Base-by-base conservation (phyloP, 176 grass and related monocot genomes). In the Otatea glauca region DNA sequence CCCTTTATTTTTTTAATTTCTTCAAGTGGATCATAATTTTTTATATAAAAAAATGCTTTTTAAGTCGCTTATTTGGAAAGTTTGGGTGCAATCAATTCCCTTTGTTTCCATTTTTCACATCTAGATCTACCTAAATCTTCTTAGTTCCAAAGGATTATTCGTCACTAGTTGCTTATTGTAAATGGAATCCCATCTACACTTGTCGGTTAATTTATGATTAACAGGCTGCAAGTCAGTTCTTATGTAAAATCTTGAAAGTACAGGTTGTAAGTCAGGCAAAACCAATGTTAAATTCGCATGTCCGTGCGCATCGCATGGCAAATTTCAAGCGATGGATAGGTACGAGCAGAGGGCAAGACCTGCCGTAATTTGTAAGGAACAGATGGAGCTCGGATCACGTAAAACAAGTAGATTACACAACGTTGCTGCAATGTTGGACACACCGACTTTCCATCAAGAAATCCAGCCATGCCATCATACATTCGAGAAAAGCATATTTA, bases 401-500 rank as follows among this genome's bases (percentile, higher is more conserved):
- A 16, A 50, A 50, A 50, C 48, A 16, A 50, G 48, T 16, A 50
- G 48, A 50, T 50, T 50, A 15, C 47, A 14, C 47, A 49, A 49
- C 12, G 12, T 49, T 13, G 13, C 13, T 49, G 47, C 47, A 49
- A 15, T 49, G 47, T 49, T 13, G 45, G 45, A 48, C 45, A 50
- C 48, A 15, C 48, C 48, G 48, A 50, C 48, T 13, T 50, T 16
- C 11, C 48, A 15, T 50, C 48, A 50, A 50, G 48, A 50, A 50
- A 50, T 50, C 48, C 14, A 50, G 48, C 4, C 3, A 50, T 50
- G 48, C 13, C 48, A 9, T 50, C 48, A 50, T 50, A 15, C 48
- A 50, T 50, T 50, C 13, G 48, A 58, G 61, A 45, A 47, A 44
- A 69, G 15, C 70, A 75, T 18, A 87, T 60, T 68, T 48, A 27